Evolutionary conservation across 1,284 basidiomycete species (phyloP), one percentile per base, ranked within the genome.

Genomic region (Pholiota adiposa): DNA sequence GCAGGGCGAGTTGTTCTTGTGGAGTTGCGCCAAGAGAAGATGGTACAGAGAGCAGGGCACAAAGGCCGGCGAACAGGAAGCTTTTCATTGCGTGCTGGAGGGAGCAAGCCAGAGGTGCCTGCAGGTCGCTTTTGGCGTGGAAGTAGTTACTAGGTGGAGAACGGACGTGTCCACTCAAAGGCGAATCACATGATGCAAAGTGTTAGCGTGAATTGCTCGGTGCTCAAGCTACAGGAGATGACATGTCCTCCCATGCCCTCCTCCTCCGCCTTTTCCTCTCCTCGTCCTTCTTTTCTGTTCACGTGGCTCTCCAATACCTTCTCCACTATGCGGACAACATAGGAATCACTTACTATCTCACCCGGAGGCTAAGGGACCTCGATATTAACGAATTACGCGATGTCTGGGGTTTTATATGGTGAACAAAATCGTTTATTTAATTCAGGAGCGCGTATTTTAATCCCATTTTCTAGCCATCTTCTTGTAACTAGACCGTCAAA

Each of bases 371-470:
- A 70, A 83, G 84, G 63, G 84, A 88, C 59, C 85, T 96, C 70
- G 87, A 91, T 63, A 85, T 86, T 18, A 82, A 88, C 58, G 94
- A 98, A 66, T 82, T 98, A 59, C 88, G 91, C 69, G 96, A 97
- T 75, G 94, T 97, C 67, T 98, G 96, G 96, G 94, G 95, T 19
- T 96, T 97, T 74, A 86, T 98, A 74, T 97, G 94, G 95, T 96
- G 69, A 74, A 73, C 70, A 52, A 44, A 58, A 60, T 50, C 54
- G 51, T 25, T 18, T 43, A 48, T 54, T 54, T 31, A 12, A 23
- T 38, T 43, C 16, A 21, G 12, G 6, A 19, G 18, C 56, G 49
- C 41, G 33, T 60, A 29, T 36, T 40, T 23, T 62, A 33, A 40
- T 54, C 51, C 61, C 69, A 69, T 53, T 66, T 58, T 48, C 49